Evolutionary conservation across 177 flowering plant species (phyloP), one percentile per base, ranked within the genome.

Genomic region (Vitis hybrid): DNA sequence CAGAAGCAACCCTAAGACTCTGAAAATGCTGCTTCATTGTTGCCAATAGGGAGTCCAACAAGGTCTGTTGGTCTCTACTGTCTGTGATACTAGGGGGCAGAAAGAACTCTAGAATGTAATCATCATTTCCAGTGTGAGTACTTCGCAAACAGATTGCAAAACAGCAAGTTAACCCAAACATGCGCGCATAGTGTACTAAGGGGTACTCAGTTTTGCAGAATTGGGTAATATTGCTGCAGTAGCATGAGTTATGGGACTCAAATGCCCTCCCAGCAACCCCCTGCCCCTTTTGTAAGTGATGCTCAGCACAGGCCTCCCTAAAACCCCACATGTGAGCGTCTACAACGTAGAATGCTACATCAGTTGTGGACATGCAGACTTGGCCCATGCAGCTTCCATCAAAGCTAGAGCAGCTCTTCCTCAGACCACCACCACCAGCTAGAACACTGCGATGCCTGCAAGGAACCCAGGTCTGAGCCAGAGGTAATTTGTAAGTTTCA

Each of bases 381-480:
- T 84, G 92, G 51, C 88, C 97, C 91, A 87, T 90, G 80, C 99
- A 95, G 79, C 89, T 89, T 68, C 98, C 99, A 78, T 95, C 98
- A 76, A 93, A 88, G 78, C 98, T 95, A 16, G 87, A 78, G 84
- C 97, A 95, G 65, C 87, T 88, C 77, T 93, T 93, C 81, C 79
- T 86, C 57, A 85, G 66, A 64, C 96, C 97, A 71, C 97, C 98
- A 56, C 94, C 98, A 77, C 82, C 62, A 19, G 96, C 94, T 55
- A 95, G 79, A 79, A 91, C 86, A 72, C 83, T 91, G 26, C 97
- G 88, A 79, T 93, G 96, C 84, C 80, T 82, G 87, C 99, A 95
- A 8, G 99, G 98, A 71, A 95, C 91, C 99, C 99, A 95, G 13
- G 99, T 95, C 83, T 95, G 99, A 64, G 97, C 97, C 70, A 95